Conservation (phyloP, 1,139 yeast genomes). For the Debaryomyces robertsiae region DNA sequence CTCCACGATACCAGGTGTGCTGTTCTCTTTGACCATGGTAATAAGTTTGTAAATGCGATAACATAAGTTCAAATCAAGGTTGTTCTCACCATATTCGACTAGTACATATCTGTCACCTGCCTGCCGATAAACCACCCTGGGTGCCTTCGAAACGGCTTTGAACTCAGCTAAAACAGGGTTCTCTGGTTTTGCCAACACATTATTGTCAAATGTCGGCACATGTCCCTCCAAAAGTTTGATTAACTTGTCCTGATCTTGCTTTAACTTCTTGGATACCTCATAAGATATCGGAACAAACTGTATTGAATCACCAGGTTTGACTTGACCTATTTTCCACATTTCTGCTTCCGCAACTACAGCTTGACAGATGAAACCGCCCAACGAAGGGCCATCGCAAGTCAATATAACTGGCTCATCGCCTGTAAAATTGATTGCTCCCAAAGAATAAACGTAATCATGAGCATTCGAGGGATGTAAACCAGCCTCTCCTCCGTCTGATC, state of each 20-base stretch:
- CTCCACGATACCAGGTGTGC: slow-evolving; percentile 80
- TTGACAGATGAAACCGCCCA: slow-evolving; percentile 96
- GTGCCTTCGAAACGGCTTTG: slow-evolving; percentile 53
- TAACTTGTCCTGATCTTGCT: slow-evolving; percentile 56
- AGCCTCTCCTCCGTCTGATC: slow-evolving; percentile 97
- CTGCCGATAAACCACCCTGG: slow-evolving; percentile 84
- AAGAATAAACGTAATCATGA: slow-evolving; percentile 93
- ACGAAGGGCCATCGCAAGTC: slow-evolving; percentile 96
- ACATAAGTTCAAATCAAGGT: slow-evolving; percentile 79
- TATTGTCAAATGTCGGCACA: slow-evolving; percentile 40
- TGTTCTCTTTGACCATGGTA: slow-evolving; percentile 64
- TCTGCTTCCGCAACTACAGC: slow-evolving; percentile 95
- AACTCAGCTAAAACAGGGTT: slow-evolving; percentile 62
- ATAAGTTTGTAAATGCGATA: slow-evolving; percentile 85
- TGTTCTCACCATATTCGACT: slow-evolving; percentile 89
- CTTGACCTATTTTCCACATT: slow-evolving; percentile 98
- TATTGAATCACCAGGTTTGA: slow-evolving; percentile 87
- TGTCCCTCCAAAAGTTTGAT: slow-evolving; percentile 48
- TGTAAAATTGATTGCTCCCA: slow-evolving; percentile 95
- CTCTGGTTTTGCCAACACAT: slow-evolving; percentile 47
- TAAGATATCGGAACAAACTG: slow-evolving; percentile 77
- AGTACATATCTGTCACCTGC: slow-evolving; percentile 94
- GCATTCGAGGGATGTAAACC: slow-evolving; percentile 98
- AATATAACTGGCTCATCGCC: slow-evolving; percentile 98
- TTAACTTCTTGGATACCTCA: slow-evolving; percentile 66